These are phyloP conservation scores for Cyberlindnera veronae DNA, from an alignment of 805 yeast species.

Conservation along the genomic window DNA sequence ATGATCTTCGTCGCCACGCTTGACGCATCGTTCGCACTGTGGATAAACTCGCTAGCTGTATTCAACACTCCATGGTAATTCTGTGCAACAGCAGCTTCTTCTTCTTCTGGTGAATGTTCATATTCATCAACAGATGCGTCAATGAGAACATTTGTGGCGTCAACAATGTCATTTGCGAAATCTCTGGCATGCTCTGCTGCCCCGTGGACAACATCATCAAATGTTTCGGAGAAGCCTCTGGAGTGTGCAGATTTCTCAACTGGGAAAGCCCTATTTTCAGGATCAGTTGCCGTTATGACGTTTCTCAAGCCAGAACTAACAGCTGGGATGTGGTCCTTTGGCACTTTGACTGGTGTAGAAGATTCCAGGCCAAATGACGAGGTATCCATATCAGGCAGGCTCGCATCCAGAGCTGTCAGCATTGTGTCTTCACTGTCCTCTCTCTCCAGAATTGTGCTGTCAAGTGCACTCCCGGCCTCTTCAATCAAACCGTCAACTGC, in stretches of 20 bases:
- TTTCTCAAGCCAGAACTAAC: not conserved
- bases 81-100: not conserved
- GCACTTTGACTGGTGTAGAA: slow-evolving; percentile 5
- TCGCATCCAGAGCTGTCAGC: not conserved
- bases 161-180: not conserved
- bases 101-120: not conserved
- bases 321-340: not conserved
- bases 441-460: not conserved
- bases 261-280: not conserved
- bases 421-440: not conserved
- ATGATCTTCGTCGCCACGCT: slow-evolving; percentile 1
- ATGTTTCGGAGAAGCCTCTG: not conserved
- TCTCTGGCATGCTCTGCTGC: not conserved
- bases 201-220: not conserved
- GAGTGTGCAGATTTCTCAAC: not conserved
- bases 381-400: not conserved
- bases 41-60: not conserved
- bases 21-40: not conserved
- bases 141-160: slow-evolving; percentile 2
- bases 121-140: slow-evolving; percentile 2
- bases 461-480: slow-evolving; percentile 1
- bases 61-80: not conserved
- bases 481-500: slow-evolving; percentile 9
- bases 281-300: not conserved
- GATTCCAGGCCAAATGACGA: not conserved